Evolutionary conservation across 805 yeast species (phyloP).

Genomic region (Saccharomycopsis javanensis): DNA sequence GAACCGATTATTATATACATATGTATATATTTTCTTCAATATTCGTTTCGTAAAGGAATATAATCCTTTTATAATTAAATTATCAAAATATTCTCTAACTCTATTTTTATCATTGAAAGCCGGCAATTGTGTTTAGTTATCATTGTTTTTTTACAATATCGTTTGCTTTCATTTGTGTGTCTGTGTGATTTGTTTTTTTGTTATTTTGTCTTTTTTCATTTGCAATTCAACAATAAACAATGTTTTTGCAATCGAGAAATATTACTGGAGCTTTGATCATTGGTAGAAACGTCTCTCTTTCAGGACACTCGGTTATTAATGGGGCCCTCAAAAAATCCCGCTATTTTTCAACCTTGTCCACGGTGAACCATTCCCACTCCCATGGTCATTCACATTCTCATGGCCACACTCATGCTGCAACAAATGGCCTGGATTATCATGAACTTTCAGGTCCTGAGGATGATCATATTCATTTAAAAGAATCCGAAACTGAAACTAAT

Average conservation of each 20-base stretch:
- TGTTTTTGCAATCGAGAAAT: neutral
- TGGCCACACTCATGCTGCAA: slow-evolving; percentile 25
- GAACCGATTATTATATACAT: neutral
- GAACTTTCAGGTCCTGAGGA: slow-evolving; percentile 21
- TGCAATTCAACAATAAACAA: too few species aligned
- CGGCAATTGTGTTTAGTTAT: too few species aligned
- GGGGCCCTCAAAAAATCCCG: neutral
- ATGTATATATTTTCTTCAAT: too few species aligned
- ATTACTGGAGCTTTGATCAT: neutral
- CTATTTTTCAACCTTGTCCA: neutral
- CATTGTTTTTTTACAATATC: too few species aligned
- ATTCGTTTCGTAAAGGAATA: too few species aligned
- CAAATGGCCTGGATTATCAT: slow-evolving; percentile 16
- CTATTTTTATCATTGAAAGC: too few species aligned
- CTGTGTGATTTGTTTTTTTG: neutral
- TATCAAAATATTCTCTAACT: too few species aligned
- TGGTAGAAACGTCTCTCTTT: neutral
- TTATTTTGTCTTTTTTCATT: too few species aligned
- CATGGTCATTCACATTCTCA: slow-evolving; percentile 22
- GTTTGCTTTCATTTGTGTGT: neutral
- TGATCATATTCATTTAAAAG: slow-evolving; percentile 33
- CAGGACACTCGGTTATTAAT: neutral
- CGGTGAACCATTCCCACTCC: slow-evolving; percentile 11
- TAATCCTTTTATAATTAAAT: too few species aligned
- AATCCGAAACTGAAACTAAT: slow-evolving; percentile 35